These are phyloP conservation scores for Coemansia javaensis DNA, from an alignment of 192 early-diverging fungal species.

Conservation along the genomic window DNA sequence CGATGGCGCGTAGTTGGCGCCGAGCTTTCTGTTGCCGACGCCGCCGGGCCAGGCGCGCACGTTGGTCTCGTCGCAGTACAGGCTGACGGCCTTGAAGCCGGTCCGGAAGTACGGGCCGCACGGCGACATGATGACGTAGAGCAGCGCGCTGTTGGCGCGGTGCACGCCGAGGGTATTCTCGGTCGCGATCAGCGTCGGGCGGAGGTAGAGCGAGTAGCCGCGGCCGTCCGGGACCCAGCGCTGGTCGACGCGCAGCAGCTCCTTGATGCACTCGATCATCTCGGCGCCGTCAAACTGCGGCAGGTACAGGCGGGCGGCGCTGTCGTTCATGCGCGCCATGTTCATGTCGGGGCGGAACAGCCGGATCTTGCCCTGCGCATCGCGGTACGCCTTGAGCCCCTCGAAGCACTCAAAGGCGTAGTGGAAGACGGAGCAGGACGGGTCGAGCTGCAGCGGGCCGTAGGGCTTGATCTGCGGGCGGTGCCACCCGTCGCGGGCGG, in stretches of 20 bases:
- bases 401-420: constrained; percentile 94
- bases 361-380: constrained; percentile 77
- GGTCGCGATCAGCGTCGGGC: constrained; percentile 90
- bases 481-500: constrained; percentile 62
- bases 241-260: constrained; percentile 73
- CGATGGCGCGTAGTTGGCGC: constrained; percentile 57
- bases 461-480: constrained; percentile 77
- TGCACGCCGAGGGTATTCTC: constrained; percentile 83
- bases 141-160: constrained; percentile 66
- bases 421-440: constrained; percentile 88
- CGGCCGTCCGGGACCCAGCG: constrained; percentile 87
- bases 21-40: constrained; percentile 89
- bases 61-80: constrained; percentile 79
- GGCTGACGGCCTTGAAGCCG: constrained; percentile 81
- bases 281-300: constrained; percentile 77
- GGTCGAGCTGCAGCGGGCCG: constrained; percentile 70
- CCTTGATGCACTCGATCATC: constrained; percentile 76
- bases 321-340: constrained; percentile 82
- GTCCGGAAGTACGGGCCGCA: constrained; percentile 96
- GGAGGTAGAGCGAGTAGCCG: constrained; percentile 90
- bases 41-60: constrained; percentile 95
- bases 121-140: constrained; percentile 87
- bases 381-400: constrained; percentile 91
- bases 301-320: constrained; percentile 74
- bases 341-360: constrained; percentile 98